Evolutionary conservation across 805 yeast species (phyloP).

Genomic region (Wickerhamiella qilinensis): DNA sequence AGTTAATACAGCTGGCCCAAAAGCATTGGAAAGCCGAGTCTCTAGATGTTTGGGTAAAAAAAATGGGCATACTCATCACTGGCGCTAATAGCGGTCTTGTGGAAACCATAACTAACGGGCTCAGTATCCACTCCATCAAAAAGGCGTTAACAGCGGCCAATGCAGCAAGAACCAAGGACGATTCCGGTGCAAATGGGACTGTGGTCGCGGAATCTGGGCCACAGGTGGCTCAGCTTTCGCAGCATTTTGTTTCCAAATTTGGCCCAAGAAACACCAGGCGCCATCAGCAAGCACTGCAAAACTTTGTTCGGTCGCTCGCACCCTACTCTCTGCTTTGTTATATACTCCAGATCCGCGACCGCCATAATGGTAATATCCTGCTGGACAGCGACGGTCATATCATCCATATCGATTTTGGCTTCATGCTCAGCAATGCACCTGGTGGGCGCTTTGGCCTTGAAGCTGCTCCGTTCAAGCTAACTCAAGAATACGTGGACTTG

Average conservation of each 20-base stretch:
- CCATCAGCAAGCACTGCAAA: constrained; percentile 63
- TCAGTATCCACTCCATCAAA: constrained; percentile 86
- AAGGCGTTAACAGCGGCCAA: constrained; percentile 70
- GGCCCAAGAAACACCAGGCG: constrained; percentile 39
- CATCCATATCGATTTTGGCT: constrained; percentile 84
- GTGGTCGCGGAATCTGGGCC: constrained; percentile 38
- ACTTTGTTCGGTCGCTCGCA: constrained; percentile 75
- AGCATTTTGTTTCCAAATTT: constrained; percentile 62
- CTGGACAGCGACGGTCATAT: constrained; percentile 92
- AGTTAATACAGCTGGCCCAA: constrained; percentile 73
- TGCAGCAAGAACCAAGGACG: background rate
- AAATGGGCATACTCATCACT: constrained; percentile 83
- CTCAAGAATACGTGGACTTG: constrained; percentile 75
- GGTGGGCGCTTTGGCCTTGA: constrained; percentile 72
- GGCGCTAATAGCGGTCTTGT: constrained; percentile 84
- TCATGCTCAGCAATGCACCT: constrained; percentile 81
- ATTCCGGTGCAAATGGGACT: constrained; percentile 20
- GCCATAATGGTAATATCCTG: constrained; percentile 97
- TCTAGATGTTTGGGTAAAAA: constrained; percentile 77
- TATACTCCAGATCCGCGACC: constrained; percentile 81
- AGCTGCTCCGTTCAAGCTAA: constrained; percentile 91
- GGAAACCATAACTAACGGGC: constrained; percentile 89
- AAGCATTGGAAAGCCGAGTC: constrained; percentile 60
- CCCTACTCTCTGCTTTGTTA: constrained; percentile 89
- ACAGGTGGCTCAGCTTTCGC: constrained; percentile 55